These are phyloP conservation scores for Bondarzewia mesenterica DNA, from an alignment of 1,284 basidiomycete genomes.

Conservation along the genomic window DNA sequence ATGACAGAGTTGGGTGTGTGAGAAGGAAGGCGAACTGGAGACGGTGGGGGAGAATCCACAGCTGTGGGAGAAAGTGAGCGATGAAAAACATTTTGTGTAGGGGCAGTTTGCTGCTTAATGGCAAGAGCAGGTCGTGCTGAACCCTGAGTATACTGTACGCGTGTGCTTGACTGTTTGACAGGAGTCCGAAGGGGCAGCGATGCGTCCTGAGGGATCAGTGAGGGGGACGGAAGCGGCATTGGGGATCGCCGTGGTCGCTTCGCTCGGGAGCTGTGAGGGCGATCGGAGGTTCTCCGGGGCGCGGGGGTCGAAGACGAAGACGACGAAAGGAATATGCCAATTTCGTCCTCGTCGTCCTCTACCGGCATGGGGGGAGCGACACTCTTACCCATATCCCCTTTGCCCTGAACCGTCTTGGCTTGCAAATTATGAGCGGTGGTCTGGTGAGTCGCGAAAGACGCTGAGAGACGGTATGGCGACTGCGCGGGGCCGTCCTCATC, in stretches of 20 bases:
- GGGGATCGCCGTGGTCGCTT: not conserved
- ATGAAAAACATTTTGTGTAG: no score
- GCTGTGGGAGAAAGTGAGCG: constrained; percentile 20
- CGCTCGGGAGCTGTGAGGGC: constrained; percentile 2
- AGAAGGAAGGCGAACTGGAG: not conserved
- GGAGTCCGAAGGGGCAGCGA: constrained; percentile 37
- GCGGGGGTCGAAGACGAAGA: constrained; percentile 20
- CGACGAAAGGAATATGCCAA: constrained; percentile 40
- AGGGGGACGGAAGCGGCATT: constrained; percentile 5
- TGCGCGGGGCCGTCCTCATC: constrained; percentile 44
- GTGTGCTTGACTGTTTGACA: not conserved
- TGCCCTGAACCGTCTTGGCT: constrained; percentile 19
- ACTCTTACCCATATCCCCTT: not conserved
- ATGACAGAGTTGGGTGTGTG: constrained; percentile 21
- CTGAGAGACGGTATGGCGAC: constrained; percentile 41
- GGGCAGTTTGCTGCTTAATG: constrained; percentile 36
- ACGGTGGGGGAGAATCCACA: not conserved
- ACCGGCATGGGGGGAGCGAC: constrained; percentile 22
- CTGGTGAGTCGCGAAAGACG: constrained; percentile 32
- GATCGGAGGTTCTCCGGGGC: constrained; percentile 1
- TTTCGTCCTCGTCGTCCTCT: constrained; percentile 44
- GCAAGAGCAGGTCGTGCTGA: not conserved
- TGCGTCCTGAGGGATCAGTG: constrained; percentile 12
- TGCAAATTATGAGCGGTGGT: constrained; percentile 23
- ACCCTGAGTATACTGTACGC: not conserved